Conservation (phyloP, 768 basidiomycete species). For the Trametes cingulata region DNA sequence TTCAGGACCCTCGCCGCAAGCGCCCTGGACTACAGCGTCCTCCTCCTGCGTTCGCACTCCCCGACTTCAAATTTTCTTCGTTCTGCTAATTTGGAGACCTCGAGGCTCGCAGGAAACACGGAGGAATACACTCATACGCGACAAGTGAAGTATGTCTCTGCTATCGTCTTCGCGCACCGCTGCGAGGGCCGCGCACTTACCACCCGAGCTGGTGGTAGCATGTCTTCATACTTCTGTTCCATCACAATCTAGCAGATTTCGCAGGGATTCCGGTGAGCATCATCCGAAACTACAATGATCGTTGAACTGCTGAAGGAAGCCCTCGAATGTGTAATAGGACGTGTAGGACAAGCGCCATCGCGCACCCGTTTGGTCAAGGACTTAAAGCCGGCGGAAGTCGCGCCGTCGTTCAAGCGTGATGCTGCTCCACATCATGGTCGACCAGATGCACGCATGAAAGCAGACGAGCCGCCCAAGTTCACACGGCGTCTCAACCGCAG, state of each 20-base stretch:
- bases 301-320: too few relatives aligned
- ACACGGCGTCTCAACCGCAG: not conserved
- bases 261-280: not conserved
- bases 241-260: not conserved
- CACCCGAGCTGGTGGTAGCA: constrained; percentile 18
- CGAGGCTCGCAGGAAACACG: not conserved
- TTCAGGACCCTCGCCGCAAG: not conserved
- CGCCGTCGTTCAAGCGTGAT: constrained; percentile 20
- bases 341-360: constrained; percentile 16
- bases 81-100: not conserved
- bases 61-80: not conserved
- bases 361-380: constrained; percentile 29
- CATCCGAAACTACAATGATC: not conserved
- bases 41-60: not conserved
- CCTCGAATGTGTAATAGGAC: not conserved
- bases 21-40: not conserved
- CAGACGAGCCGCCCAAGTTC: too few relatives aligned
- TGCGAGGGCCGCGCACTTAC: constrained; percentile 4
- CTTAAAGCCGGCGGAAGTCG: constrained; percentile 23
- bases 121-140: too few relatives aligned
- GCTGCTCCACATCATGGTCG: constrained; percentile 23
- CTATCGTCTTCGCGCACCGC: constrained; percentile 17
- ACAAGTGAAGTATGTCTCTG: constrained; percentile 16
- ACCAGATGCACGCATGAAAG: too few relatives aligned
- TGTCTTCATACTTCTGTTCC: constrained; percentile 23